Base-by-base conservation (phyloP, 805 yeast genomes). In the Candida michaelii region DNA sequence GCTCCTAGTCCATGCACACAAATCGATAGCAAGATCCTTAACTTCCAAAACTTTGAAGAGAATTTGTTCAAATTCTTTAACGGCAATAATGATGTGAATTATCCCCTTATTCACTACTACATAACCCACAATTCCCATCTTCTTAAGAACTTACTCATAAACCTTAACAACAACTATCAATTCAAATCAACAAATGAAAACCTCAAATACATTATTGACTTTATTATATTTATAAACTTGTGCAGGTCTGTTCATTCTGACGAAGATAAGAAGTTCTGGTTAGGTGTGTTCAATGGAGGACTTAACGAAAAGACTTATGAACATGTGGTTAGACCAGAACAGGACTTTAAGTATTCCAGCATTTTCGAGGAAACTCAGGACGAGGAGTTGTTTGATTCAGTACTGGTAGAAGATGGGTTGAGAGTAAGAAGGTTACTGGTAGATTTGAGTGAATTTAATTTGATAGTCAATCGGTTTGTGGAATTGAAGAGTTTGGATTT, bases 271-370 rank as follows among this genome's bases (percentile, higher is more conserved):
- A 39, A 49, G 11, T 53, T 46, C 41, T 64, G 68, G 68, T 42
- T 48, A 19, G 45, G 49, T 43, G 19, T 44, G 56, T 7, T 18
- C 40, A 7, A 23, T 14, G n/a, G 38, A 25, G 23, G 21, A 15
- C 10, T 16, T 9, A 8, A 4, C 25, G 17, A 21, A n/a, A 21
- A 34, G 13, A 18, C 5, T 2, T 23, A 21, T 34, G 9, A 34
- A 14, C 13, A 11, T 23, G 30, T 23, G 8, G 14, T 5, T 3
- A 15, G n/a, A 3, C 7, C 11, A 13, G 18, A 4, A 5, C 51
- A 60, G 44, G 65, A 60, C 30, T 43, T 34, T 19, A 66, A 63
- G 42, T 63, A 54, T 38, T 56, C 63, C 5, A 59, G 59, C 41
- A 59, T 60, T 18, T 58, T 63, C 37, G 30, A 33, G 25, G 47